These are phyloP conservation scores for Sarcodon sp. DNA, from an alignment of 768 basidiomycete genomes.

Conservation along the genomic window DNA sequence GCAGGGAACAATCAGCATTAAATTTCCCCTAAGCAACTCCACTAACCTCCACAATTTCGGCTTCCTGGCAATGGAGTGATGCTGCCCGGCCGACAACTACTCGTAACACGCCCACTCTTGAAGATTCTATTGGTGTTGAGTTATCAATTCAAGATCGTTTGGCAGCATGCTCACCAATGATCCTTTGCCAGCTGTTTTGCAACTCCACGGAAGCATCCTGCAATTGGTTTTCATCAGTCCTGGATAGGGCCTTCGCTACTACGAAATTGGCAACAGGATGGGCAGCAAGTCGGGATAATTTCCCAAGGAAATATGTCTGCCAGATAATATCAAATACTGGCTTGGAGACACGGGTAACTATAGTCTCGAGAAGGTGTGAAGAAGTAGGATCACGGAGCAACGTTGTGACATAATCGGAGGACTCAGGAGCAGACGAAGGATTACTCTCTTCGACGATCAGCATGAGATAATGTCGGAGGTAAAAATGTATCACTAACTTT, in stretches of 20 bases:
- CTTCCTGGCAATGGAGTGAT: constrained; percentile 30
- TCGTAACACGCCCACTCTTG: constrained; percentile 67
- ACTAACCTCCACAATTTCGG: constrained; percentile 44
- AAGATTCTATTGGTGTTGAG: constrained; percentile 33
- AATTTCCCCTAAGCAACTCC: background rate
- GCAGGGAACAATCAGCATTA: background rate
- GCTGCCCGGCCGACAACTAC: constrained; percentile 61
- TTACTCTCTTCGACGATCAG: constrained; percentile 21
- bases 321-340: constrained; percentile 57
- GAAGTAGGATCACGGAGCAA: constrained; percentile 79
- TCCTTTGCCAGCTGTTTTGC: constrained; percentile 35
- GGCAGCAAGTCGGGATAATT: constrained; percentile 54
- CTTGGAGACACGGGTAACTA: constrained; percentile 51
- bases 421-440: constrained; percentile 24
- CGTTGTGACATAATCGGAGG: constrained; percentile 71
- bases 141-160: background rate
- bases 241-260: constrained; percentile 62
- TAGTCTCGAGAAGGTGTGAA: constrained; percentile 80
- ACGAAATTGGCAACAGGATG: constrained; percentile 97
- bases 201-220: constrained; percentile 47
- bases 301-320: constrained; percentile 67
- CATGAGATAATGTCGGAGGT: background rate
- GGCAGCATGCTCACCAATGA: constrained; percentile 48
- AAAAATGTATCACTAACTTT: constrained; percentile 29
- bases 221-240: constrained; percentile 45